These are phyloP conservation scores for Hyphopichia homilentoma DNA, from an alignment of 805 yeast genomes.

Conservation along the genomic window DNA sequence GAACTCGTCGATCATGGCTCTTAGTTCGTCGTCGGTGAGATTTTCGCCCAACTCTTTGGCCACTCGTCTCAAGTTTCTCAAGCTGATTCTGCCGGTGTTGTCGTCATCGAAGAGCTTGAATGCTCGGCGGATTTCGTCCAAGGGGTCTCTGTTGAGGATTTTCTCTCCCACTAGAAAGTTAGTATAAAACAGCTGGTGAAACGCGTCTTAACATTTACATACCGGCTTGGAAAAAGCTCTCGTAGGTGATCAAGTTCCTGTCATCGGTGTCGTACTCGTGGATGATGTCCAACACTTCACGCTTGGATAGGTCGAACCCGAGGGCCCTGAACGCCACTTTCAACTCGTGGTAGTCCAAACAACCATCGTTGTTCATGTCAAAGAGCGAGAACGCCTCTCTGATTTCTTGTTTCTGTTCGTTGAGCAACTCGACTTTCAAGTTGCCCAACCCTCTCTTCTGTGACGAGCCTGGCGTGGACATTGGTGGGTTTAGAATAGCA, in stretches of 20 bases:
- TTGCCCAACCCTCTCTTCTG: constrained; percentile 30
- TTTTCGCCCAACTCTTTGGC: constrained; percentile 93
- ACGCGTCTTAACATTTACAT: constrained; percentile 32
- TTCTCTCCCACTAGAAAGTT: constrained; percentile 63
- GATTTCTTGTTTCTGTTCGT: constrained; percentile 88
- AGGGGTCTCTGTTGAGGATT: constrained; percentile 85
- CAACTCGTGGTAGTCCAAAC: constrained; percentile 85
- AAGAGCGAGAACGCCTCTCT: constrained; percentile 88
- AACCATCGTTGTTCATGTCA: constrained; percentile 90
- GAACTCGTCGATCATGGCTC: constrained; percentile 97
- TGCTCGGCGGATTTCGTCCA: constrained; percentile 88
- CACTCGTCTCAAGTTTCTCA: constrained; percentile 79
- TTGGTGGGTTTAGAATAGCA: no score
- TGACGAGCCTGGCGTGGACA: constrained; percentile 7
- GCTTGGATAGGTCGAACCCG: constrained; percentile 79
- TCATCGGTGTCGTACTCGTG: constrained; percentile 80
- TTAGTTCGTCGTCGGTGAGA: constrained; percentile 83
- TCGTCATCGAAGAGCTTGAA: constrained; percentile 88
- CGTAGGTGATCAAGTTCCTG: constrained; percentile 67
- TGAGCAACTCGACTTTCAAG: constrained; percentile 63
- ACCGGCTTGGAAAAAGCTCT: constrained; percentile 75
- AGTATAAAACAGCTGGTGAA: no score
- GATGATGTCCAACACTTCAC: constrained; percentile 71
- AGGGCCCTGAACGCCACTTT: constrained; percentile 92
- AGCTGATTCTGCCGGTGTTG: constrained; percentile 76